phyloP scores from a whole-genome alignment of 148 eudicot genomes.

The Persicaria tinctoria region DNA sequence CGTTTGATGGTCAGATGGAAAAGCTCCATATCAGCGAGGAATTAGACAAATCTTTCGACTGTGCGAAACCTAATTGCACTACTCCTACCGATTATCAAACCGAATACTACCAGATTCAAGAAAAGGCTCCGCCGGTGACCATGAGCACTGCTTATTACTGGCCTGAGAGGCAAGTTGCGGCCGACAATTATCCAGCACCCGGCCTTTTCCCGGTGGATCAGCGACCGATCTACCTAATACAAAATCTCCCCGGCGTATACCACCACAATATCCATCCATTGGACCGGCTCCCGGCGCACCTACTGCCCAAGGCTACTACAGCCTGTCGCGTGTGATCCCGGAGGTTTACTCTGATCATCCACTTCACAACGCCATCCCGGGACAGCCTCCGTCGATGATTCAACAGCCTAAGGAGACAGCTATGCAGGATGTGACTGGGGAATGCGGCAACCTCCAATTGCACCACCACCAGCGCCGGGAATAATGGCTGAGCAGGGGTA shows the following conservation, averaged over 20 bases:
- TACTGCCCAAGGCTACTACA: constrained; percentile 7
- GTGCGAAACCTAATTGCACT: constrained; percentile 16
- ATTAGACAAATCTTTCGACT: constrained; percentile 53
- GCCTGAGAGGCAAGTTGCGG: constrained; percentile 24
- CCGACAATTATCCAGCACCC: constrained; percentile 8
- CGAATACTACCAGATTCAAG: constrained; percentile 6
- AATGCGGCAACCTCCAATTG: neutral
- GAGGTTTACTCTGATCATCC: constrained; percentile 5
- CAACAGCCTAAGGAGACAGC: neutral
- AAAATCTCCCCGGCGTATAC: neutral
- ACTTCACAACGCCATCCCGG: neutral
- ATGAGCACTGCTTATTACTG: constrained; percentile 29
- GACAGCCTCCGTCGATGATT: neutral
- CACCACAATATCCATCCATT: constrained; percentile 13
- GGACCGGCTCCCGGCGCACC: neutral
- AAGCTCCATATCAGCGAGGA: constrained; percentile 17
- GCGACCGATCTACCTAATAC: constrained; percentile 63
- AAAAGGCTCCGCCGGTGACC: constrained; percentile 23
- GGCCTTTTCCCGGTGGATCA: constrained; percentile 3
- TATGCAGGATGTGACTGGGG: neutral
- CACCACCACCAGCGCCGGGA: neutral
- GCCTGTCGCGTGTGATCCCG: constrained; percentile 1
- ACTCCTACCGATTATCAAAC: constrained; percentile 4
- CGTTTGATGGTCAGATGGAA: constrained; percentile 9
- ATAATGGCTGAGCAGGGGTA: constrained; percentile 9